These are phyloP conservation scores for Calcarisporium arbuscula DNA, from an alignment of 2,329 filamentous ascomycete species.

Conservation along the genomic window DNA sequence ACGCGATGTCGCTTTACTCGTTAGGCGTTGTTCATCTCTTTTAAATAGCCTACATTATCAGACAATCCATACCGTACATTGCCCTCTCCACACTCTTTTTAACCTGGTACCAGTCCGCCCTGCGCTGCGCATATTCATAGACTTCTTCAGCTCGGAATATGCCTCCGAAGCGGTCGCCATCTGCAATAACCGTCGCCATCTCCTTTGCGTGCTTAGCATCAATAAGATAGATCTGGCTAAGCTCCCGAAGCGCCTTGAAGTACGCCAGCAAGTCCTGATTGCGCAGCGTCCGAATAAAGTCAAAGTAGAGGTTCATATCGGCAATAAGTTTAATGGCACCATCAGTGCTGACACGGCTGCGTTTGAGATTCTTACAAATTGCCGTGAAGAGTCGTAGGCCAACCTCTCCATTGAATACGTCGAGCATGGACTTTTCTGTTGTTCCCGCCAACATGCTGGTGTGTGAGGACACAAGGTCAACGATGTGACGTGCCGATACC, in stretches of 20 bases:
- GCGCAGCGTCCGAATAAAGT: conserved; percentile 72
- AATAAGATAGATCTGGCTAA: conserved; percentile 93
- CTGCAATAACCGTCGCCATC: conserved; percentile 90
- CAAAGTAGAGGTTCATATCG: conserved; percentile 91
- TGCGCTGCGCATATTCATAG: conserved; percentile 89
- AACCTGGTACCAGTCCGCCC: conserved; percentile 93
- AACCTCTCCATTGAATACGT: conserved; percentile 98
- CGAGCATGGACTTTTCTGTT: conserved; percentile 95
- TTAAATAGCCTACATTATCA: conserved; percentile 59
- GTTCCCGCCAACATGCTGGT: conserved; percentile 90
- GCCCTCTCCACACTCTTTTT: conserved; percentile 84
- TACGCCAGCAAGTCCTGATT: conserved; percentile 84
- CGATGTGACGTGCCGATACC: conserved; percentile 69
- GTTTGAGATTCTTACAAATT: conserved; percentile 95
- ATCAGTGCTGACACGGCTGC: conserved; percentile 83
- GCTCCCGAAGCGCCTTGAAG: conserved; percentile 83
- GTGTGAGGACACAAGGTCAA: conserved; percentile 80
- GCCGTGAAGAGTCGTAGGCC: conserved; percentile 86
- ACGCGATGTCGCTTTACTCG: no score
- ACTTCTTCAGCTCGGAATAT: conserved; percentile 95
- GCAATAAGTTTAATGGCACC: conserved; percentile 90
- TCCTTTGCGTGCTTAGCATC: conserved; percentile 81
- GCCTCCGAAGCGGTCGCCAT: conserved; percentile 81
- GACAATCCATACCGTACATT: conserved; percentile 93
- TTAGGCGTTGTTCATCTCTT: neutral